phyloP scores from a whole-genome alignment of 108 stramenopile species.

The Schizochytrium sp. region DNA sequence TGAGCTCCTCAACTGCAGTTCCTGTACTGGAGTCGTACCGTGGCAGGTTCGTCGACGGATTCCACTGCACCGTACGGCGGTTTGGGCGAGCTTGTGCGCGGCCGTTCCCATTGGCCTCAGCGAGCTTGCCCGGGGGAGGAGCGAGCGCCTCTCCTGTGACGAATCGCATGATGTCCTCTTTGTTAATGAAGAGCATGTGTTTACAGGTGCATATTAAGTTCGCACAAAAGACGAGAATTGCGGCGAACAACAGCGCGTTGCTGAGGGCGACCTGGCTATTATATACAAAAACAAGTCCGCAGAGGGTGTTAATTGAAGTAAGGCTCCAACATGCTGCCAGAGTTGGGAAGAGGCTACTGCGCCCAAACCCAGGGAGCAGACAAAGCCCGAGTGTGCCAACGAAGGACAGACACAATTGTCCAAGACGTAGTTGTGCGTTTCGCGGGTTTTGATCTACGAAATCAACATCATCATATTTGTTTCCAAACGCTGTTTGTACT shows the following conservation, averaged over 20 bases:
- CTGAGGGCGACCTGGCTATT: background rate
- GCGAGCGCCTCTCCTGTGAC: background rate
- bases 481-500: too few species aligned
- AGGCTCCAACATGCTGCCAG: background rate
- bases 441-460: too few species aligned
- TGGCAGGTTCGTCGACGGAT: background rate
- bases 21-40: background rate
- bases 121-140: too few species aligned
- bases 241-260: background rate
- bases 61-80: background rate
- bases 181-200: slow-evolving; percentile 21
- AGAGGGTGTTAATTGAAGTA: background rate
- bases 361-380: slow-evolving; percentile 6
- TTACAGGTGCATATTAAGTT: slow-evolving; percentile 43
- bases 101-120: too few species aligned
- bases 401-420: background rate
- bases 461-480: too few species aligned
- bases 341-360: background rate
- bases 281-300: background rate
- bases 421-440: background rate
- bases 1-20: background rate
- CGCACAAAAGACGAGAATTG: background rate
- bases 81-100: background rate
- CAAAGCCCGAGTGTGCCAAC: slow-evolving; percentile 13
- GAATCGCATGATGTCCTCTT: slow-evolving; percentile 23